Base-by-base conservation (phyloP, 495 filamentous ascomycete species). In the Xylaria intraflava region DNA sequence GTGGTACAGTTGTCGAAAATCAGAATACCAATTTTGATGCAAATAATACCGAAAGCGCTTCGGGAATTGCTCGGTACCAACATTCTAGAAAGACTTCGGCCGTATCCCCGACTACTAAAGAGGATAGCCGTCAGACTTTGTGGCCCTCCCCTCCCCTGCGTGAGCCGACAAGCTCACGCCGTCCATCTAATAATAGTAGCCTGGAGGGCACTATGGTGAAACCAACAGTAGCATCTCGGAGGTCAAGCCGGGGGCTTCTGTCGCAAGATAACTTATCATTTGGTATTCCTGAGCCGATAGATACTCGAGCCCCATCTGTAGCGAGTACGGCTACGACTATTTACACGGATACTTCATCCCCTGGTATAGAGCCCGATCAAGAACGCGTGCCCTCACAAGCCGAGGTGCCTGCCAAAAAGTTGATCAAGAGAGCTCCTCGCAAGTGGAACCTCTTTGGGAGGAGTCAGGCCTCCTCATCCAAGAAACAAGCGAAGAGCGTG, bases 381-480 rank as follows among this genome's bases (percentile, higher is more conserved):
- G 44, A 43, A 12, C 56, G 44, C n/a, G 58, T 57, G 12, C 61
- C 45, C 22, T 51, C 44, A 9, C 58, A 61, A 17, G 35, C 23
- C 2, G 35, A 57, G 5, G 39, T 54, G 9, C 66, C 56, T 19
- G 62, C 74, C n/a, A 79, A 74, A 62, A 80, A 78, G 56, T 65
- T 78, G 24, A 67, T 79, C 65, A 74, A 87, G 73, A 62, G 78
- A 70, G 61, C 80, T 59, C 76, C 81, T 29, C 72, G 78, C 50
- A 87, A 83, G 59, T 95, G 89, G 89, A 90, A 88, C 60, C 80
- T 95, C 56, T 95, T 94, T 59, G 83, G 89, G 51, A 79, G 84
- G 56, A 76, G 71, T 20, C 77, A 84, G 14, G 72, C 79, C 53
- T 62, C 62, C 10, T 62, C 60, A 10, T 60, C 60, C 2, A 65